Base-by-base conservation (phyloP, 371 early-diverging fungal genomes). In the Apophysomyces variabilis region DNA sequence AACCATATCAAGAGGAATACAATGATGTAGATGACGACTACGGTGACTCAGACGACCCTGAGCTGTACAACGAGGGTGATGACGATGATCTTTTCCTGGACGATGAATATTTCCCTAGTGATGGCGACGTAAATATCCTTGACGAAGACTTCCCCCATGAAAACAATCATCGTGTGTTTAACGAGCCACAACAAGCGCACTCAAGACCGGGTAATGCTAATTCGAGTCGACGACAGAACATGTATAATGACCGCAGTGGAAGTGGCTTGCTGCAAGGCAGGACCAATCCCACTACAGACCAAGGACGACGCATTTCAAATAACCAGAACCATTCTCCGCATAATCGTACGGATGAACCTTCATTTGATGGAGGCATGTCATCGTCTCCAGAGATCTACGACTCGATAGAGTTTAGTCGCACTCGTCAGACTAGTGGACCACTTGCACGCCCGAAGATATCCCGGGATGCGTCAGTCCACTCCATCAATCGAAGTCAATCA, bases 71-170 rank as follows among this genome's bases (percentile, higher is more conserved):
- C 41, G 67, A 47, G 43, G 69, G 69, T 41, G 73, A 71, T 11
- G 74, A 78, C 43, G 71, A 72, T 6, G 77, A 76, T 63, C 72
- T 72, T 18, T 67, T 82, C 21, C 50, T 71, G 6, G 57, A 65
- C 21, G 83, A 83, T 12, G 85, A 78, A n/a, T 77, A 85, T 39
- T 77, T 79, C 16, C 77, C 72, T 9, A 73, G 75, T 26, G 87
- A 83, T 61, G 85, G 76, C 38, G 84, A 86, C 58, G 86, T 79
- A 61, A 75, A 83, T 58, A 81, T 82, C n/a, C 74, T 82, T 38
- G 78, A 85, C 54, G 80, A 76, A 32, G 79, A 85, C 64, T 78
- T 85, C 62, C 78, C 79, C 41, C 80, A 85, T 62, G 82, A 84
- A 67, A 72, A 77, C 11, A 50, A 18, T 21, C 50, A 50, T 1